Conservation (phyloP, 352 stramenopile genomes). For the Achlya hypogyna region DNA sequence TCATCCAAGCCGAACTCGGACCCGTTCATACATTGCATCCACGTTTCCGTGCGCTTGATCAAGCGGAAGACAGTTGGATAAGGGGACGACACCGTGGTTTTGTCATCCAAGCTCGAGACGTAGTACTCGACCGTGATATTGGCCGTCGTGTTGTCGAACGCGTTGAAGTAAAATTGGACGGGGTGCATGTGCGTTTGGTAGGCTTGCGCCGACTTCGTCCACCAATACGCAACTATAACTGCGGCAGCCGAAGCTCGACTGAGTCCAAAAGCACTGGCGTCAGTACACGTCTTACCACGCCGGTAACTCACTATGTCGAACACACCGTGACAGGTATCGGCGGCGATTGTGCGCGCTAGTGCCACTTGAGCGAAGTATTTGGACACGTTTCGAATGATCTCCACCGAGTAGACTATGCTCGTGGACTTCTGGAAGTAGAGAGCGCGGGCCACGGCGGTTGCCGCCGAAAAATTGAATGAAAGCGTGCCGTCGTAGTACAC, state of each 20-base stretch:
- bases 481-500: background rate
- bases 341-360: background rate
- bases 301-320: constrained; percentile 7
- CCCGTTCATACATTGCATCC: background rate
- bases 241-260: background rate
- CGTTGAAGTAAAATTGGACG: constrained; percentile 9
- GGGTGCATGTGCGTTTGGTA: background rate
- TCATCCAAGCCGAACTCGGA: background rate
- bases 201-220: background rate
- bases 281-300: background rate
- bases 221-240: constrained; percentile 4
- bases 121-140: constrained; percentile 2
- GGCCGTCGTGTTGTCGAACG: background rate
- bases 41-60: background rate
- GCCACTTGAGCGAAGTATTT: background rate
- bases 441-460: background rate
- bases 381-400: constrained; percentile 5
- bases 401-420: background rate
- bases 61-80: background rate
- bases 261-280: background rate
- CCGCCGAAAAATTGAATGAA: background rate
- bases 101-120: background rate
- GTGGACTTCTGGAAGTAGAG: background rate
- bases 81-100: background rate
- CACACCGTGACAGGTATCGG: background rate